Evolutionary conservation across 345 rosid genomes (phyloP).

Genomic region (Clausena lansium): DNA sequence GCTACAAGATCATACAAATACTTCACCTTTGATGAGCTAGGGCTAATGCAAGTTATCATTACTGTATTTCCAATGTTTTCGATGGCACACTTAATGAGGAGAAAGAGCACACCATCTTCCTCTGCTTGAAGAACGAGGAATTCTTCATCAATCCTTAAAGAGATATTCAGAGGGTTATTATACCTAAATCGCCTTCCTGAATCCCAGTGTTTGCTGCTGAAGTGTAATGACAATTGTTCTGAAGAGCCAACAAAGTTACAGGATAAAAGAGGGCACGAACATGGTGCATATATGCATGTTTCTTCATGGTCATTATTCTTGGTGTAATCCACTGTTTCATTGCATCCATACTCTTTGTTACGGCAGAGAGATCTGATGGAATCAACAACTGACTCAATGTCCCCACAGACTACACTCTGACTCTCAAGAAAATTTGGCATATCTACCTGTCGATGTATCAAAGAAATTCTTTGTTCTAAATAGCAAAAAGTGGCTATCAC

Average conservation of each 20-base stretch:
- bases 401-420: constrained; percentile 23
- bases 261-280: constrained; percentile 41
- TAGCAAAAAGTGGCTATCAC: neutral
- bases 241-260: constrained; percentile 39
- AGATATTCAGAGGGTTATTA: constrained; percentile 28
- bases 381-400: constrained; percentile 41
- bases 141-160: constrained; percentile 23
- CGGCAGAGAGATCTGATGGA: constrained; percentile 32
- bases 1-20: constrained; percentile 29
- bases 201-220: constrained; percentile 35
- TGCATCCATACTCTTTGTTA: constrained; percentile 40
- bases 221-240: constrained; percentile 38
- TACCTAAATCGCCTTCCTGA: constrained; percentile 33
- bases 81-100: constrained; percentile 27
- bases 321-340: constrained; percentile 24
- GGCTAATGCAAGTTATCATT: constrained; percentile 33
- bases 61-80: constrained; percentile 29
- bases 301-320: constrained; percentile 35
- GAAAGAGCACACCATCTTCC: constrained; percentile 43
- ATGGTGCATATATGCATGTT: constrained; percentile 36
- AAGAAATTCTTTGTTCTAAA: neutral
- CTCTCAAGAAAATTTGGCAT: constrained; percentile 7
- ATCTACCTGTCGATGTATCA: constrained; percentile 22
- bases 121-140: constrained; percentile 47
- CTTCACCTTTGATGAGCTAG: constrained; percentile 25